Evolutionary conservation across 768 basidiomycete species (phyloP).

Genomic region (Kockovaella imperatae): DNA sequence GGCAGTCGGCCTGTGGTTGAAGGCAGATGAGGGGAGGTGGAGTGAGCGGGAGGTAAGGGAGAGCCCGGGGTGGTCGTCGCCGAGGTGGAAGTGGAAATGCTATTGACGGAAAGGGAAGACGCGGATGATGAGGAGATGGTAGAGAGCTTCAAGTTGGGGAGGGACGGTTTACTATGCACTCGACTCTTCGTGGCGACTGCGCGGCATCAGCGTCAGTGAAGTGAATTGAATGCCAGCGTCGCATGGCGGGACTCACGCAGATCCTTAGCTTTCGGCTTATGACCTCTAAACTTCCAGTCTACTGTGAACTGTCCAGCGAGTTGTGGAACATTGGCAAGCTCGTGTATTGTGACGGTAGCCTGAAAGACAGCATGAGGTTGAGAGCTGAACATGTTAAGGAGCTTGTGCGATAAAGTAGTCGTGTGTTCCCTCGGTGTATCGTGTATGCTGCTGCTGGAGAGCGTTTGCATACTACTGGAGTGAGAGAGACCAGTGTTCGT

Average conservation of each 20-base stretch:
- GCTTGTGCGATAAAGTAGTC: conserved; percentile 6
- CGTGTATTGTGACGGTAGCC: conserved; percentile 21
- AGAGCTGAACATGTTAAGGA: conserved; percentile 22
- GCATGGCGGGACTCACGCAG: background rate
- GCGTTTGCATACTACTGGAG: too few relatives aligned
- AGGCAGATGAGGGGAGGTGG: too few relatives aligned
- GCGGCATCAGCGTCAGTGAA: background rate
- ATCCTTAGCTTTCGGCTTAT: conserved; percentile 18
- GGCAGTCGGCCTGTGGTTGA: background rate
- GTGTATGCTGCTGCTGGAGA: too few relatives aligned
- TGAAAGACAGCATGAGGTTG: conserved; percentile 23
- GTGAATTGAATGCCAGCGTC: background rate
- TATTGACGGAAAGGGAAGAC: conserved; percentile 5
- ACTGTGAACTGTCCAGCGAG: conserved; percentile 28
- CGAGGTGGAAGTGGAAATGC: background rate
- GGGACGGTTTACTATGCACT: conserved; percentile 18
- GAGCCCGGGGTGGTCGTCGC: background rate
- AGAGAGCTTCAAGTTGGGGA: conserved; percentile 25
- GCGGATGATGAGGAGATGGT: conserved; percentile 4
- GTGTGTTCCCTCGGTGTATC: too few relatives aligned
- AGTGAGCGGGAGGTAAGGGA: conserved; percentile 4
- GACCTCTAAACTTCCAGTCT: conserved; percentile 31
- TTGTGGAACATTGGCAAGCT: conserved; percentile 31
- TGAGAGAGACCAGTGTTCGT: too few relatives aligned
- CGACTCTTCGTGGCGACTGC: background rate